Percentiles rank a stretch among this genome's conserved stretches.
phyloP scores from a whole-genome alignment of 1,139 yeast species.

The Debaryomyces nepalensis region DNA sequence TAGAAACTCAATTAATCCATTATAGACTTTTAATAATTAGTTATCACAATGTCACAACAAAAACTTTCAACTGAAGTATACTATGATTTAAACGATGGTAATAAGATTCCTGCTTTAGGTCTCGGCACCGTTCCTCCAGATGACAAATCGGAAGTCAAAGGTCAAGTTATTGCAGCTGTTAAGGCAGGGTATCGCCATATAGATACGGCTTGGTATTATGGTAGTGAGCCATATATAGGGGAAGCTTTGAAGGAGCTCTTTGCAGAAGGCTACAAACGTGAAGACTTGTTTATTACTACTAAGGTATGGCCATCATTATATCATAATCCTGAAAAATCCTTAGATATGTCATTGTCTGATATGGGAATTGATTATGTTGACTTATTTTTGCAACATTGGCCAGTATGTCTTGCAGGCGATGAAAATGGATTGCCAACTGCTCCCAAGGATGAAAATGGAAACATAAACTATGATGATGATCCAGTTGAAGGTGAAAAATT shows the following conservation, averaged over 20 bases:
- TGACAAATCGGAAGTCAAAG: conserved; percentile 36
- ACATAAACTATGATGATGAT: conserved; percentile 45
- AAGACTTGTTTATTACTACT: conserved; percentile 62
- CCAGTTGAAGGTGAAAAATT: conserved; percentile 43
- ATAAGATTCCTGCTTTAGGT: conserved; percentile 43
- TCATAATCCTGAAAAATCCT: conserved; percentile 43
- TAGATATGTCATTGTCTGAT: conserved; percentile 38
- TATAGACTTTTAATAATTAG: too few relatives aligned
- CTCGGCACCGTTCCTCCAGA: conserved; percentile 42
- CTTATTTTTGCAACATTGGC: conserved; percentile 67
- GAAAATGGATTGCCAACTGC: conserved; percentile 41
- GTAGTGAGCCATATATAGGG: conserved; percentile 55
- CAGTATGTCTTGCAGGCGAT: conserved; percentile 45
- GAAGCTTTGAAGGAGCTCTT: conserved; percentile 53
- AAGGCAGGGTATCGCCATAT: conserved; percentile 48
- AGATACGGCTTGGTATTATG: conserved; percentile 54
- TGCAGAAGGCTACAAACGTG: conserved; percentile 54
- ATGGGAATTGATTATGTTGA: conserved; percentile 63
- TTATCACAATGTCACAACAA: conserved; percentile 7
- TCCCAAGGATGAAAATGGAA: conserved; percentile 47
- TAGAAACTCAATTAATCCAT: too few relatives aligned
- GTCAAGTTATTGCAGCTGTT: conserved; percentile 44
- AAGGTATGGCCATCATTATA: conserved; percentile 59
- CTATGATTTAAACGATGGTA: conserved; percentile 36
- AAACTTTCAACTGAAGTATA: conserved; percentile 28